Conservation (phyloP, 2,329 filamentous ascomycete genomes). For the Chaetomium sp. region DNA sequence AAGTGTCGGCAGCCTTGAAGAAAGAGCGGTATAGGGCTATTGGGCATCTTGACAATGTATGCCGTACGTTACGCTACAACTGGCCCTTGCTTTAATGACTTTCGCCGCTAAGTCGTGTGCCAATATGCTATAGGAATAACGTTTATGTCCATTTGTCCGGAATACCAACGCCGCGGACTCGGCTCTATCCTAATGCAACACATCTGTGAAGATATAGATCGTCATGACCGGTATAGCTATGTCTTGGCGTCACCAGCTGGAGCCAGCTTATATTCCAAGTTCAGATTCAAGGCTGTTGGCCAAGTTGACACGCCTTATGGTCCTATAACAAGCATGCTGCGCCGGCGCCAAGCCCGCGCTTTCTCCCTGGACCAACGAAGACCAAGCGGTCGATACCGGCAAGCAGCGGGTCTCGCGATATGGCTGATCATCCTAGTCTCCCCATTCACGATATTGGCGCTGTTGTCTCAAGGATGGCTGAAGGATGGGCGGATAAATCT, state of each 20-base stretch:
- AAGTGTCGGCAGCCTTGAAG: conserved; percentile 8
- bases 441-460: background rate
- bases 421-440: no score
- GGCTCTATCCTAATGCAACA: conserved; percentile 9
- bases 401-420: no score
- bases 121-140: conserved; percentile 9
- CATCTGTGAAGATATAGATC: conserved; percentile 11
- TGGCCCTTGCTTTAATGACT: background rate
- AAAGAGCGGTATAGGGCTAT: conserved; percentile 7
- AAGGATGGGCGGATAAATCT: background rate
- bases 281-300: conserved; percentile 9
- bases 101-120: background rate
- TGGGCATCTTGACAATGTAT: conserved; percentile 7
- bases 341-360: background rate
- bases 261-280: conserved; percentile 11
- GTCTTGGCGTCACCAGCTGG: conserved; percentile 10
- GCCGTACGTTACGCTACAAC: conserved; percentile 13
- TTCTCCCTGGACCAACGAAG: background rate
- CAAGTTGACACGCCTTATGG: conserved; percentile 11
- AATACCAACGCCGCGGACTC: conserved; percentile 13
- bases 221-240: conserved; percentile 7
- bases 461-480: background rate
- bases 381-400: background rate
- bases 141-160: conserved; percentile 8
- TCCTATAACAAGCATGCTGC: conserved; percentile 11